Evolutionary conservation across 2,329 filamentous ascomycete genomes (phyloP), one percentile per base, ranked within the genome.

Genomic region (Tolypocladium endophyticum): DNA sequence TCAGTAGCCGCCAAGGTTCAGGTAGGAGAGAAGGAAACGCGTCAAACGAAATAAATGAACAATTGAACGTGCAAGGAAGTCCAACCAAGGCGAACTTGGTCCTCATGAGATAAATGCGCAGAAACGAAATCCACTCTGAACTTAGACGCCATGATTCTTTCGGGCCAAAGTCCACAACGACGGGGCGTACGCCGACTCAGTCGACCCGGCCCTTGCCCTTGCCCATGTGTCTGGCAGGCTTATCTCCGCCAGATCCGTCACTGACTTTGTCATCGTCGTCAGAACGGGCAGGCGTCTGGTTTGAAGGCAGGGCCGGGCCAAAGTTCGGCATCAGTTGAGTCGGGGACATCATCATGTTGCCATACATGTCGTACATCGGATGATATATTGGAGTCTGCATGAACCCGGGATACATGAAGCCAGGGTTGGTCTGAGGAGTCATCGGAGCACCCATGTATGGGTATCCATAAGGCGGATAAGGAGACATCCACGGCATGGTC

Each of bases 401-500:
- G 55, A 66, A 69, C n/a, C 61, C 61, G 25, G 62, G 55, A 55
- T 67, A 69, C 55, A 68, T 59, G 11, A 66, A 23, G 20, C 59
- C 62, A 9, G 61, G 61, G 7, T 54, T 64, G 18, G 59, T 53
- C 25, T 67, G 64, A 43, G 65, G 65, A 9, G 62, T 66, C 59
- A 67, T 64, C 1, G 65, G 63, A 25, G 58, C 53, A 39, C 54
- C 58, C 60, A 63, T 59, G 57, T 65, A 64, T 7, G 62, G 63
- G 33, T 62, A 65, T 6, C 57, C 58, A 23, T 58, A 64, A 1
- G 52, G 60, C 2, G 57, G 43, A 43, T 64, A 67, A n/a, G 61
- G 52, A 41, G 60, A 58, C 57, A 65, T 57, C 64, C 65, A 66
- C 20, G 62, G 55, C 61, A 67, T 64, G 18, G 56, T 35, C 7